phyloP scores from a whole-genome alignment of 108 stramenopile genomes.

The Nannochloropsis gaditana region DNA sequence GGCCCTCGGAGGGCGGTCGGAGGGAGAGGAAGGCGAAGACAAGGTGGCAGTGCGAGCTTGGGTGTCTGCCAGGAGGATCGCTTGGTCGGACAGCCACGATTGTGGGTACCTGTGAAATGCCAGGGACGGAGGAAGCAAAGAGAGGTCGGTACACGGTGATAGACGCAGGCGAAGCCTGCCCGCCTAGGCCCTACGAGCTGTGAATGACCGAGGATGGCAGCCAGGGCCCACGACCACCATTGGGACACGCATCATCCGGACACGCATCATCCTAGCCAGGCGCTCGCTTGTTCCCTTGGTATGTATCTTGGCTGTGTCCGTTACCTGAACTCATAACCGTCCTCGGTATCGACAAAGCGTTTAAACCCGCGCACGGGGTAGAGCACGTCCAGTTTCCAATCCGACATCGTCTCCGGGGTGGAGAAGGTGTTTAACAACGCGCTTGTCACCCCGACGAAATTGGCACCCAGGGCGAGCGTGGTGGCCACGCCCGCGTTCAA shows the following conservation, averaged over 20 bases:
- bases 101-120: conserved; percentile 28
- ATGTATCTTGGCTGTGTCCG: no score
- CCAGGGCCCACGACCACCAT: no score
- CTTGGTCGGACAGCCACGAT: conserved; percentile 43
- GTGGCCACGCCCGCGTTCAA: conserved; percentile 31
- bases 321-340: conserved; percentile 41
- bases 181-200: no score
- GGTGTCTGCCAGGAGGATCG: not conserved
- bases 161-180: no score
- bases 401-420: conserved; percentile 22
- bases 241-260: no score
- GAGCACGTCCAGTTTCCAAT: conserved; percentile 31
- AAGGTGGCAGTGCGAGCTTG: not conserved
- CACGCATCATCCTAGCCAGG: no score
- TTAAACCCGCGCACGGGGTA: conserved; percentile 44
- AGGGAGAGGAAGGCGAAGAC: not conserved
- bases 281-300: no score
- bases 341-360: conserved; percentile 24
- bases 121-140: no score
- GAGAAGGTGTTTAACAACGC: conserved; percentile 31
- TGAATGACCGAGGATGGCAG: no score
- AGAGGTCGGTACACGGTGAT: no score
- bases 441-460: conserved; percentile 40
- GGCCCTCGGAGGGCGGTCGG: not conserved
- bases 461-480: conserved; percentile 26